A percentile compares a stretch with the other conserved stretches of the same genome.
Evolutionary conservation across 73 alveolate species (phyloP).

Genomic region (Urostyla sp.): DNA sequence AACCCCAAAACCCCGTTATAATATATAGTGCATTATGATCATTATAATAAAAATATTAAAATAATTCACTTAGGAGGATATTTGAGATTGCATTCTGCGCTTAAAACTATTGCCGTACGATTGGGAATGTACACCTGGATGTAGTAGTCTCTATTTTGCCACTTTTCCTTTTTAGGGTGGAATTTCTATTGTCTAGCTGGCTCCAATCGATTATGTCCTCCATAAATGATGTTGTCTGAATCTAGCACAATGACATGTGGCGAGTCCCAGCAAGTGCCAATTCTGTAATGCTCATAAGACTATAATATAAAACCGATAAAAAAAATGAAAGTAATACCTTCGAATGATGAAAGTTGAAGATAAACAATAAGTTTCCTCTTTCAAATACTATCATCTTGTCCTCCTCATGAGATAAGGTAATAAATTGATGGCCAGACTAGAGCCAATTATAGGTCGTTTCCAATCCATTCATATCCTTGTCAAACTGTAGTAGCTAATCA

Average conservation of each 20-base stretch:
- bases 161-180: slow-evolving; percentile 84
- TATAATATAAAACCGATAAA: slow-evolving; percentile 1
- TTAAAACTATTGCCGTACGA: slow-evolving; percentile 87
- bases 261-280: slow-evolving; percentile 90
- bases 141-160: slow-evolving; percentile 83
- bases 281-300: slow-evolving; percentile 91
- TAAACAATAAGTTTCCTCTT: slow-evolving; percentile 92
- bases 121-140: slow-evolving; percentile 89
- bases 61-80: too few relatives aligned
- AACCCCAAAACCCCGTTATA: too few relatives aligned
- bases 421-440: slow-evolving; percentile 79
- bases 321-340: slow-evolving; percentile 50
- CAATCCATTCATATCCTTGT: slow-evolving; percentile 79
- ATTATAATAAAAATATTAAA: too few relatives aligned
- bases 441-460: slow-evolving; percentile 76
- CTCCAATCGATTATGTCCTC: slow-evolving; percentile 92
- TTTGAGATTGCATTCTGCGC: slow-evolving; percentile 79
- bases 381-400: slow-evolving; percentile 94
- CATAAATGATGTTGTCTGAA: slow-evolving; percentile 94
- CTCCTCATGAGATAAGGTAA: slow-evolving; percentile 86
- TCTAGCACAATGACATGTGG: slow-evolving; percentile 92
- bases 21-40: too few relatives aligned
- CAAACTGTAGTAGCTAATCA: slow-evolving; percentile 84
- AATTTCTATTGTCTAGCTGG: slow-evolving; percentile 80
- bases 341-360: slow-evolving; percentile 98